Base-by-base conservation (phyloP, 108 stramenopile genomes). In the Cyclotella cryptica region DNA sequence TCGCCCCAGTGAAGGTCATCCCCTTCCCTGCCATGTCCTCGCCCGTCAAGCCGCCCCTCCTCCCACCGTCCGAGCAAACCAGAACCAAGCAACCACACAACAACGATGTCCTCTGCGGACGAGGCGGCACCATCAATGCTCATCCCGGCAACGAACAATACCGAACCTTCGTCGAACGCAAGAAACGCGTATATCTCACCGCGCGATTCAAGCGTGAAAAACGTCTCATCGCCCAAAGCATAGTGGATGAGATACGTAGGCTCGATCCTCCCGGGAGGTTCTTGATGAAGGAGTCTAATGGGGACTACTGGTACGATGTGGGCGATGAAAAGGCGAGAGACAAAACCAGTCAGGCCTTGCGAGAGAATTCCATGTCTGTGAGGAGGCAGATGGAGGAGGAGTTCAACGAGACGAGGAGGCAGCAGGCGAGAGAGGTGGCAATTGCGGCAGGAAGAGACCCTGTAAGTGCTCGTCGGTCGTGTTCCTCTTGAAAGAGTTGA, bases 221-320 rank as follows among this genome's bases (percentile, higher is more conserved):
- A 77, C 85, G 90, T 6, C 51, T 77, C 8, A 80, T 94, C 43
- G 89, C 93, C 0, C 64, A 77, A 17, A 84, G 87, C 65, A 90
- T 93, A 53, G 90, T 96, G 8, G 54, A 84, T n/a, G 77, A 78
- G 30, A 84, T 96, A 55, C 73, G 86, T 26, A 77, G 77, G 18
- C 72, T 92, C 55, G 74, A 87, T 69, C 94, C 94, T 7, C 94
- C 94, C n/a, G 95, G 95, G 6, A 80, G 95, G 17, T 96, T 96
- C 63, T 76, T 96, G 41, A 86, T 86, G 52, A 79, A 86, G 67
- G 86, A 92, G 21, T 41, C 65, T 9, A 82, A 75, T 21, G 75
- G 73, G 22, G 88, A 85, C 10, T 61, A 42, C n/a, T 93, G 90
- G 90, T 85, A 77, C 47, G 95, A 92, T 47, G 92, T 93, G 54